Conservation (phyloP, 2,329 filamentous ascomycete genomes). For the Esteya vermicola region DNA sequence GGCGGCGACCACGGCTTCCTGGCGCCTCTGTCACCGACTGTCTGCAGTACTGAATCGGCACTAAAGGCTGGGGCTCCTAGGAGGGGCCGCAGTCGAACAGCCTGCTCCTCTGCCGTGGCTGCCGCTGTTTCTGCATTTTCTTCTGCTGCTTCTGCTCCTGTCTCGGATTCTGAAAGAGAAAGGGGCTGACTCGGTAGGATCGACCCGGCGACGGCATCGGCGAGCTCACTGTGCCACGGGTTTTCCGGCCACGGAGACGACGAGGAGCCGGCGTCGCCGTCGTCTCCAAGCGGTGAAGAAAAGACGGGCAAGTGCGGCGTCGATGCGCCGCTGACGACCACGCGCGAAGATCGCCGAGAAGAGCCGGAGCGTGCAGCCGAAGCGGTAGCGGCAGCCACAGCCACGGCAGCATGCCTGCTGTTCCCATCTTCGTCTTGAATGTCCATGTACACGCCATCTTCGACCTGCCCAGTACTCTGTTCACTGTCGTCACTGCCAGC, state of each 20-base stretch:
- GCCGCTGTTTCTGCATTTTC: neutral
- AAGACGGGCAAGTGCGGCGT: no score
- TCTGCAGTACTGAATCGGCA: conserved; percentile 13
- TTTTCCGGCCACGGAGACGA: no score
- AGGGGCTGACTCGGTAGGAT: no score
- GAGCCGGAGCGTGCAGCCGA: no score
- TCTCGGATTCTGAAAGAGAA: conserved; percentile 23
- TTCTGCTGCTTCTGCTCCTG: conserved; percentile 11
- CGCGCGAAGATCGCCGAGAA: no score
- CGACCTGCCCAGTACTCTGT: conserved; percentile 39
- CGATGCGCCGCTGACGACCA: no score
- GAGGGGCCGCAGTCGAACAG: neutral
- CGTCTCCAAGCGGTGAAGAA: neutral
- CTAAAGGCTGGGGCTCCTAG: conserved; percentile 12
- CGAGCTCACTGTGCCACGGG: no score
- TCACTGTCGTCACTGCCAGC: conserved; percentile 42
- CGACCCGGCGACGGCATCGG: no score
- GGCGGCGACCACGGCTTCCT: neutral
- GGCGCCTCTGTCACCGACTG: neutral
- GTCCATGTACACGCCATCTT: no score
- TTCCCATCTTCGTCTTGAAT: no score
- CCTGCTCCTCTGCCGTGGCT: neutral
- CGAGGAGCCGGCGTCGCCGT: neutral
- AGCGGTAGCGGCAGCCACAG: no score
- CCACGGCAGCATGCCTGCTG: no score